Evolutionary conservation across 2,329 filamentous ascomycete species (phyloP).

Genomic region (Botrytis tulipae): DNA sequence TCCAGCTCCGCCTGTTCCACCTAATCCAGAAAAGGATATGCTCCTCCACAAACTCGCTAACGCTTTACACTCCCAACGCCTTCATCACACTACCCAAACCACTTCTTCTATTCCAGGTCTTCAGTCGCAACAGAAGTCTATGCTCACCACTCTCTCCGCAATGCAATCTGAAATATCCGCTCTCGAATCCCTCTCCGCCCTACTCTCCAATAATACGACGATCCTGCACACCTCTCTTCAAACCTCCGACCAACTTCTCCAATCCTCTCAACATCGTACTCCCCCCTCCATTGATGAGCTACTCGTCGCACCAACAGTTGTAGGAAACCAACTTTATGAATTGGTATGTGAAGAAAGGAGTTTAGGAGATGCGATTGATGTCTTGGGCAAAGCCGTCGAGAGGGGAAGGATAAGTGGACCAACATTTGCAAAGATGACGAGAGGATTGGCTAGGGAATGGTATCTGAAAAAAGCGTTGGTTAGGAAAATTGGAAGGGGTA

Average conservation of each 20-base stretch:
- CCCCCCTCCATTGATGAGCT: slow-evolving; percentile 84
- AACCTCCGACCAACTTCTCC: slow-evolving; percentile 76
- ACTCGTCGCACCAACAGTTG: slow-evolving; percentile 88
- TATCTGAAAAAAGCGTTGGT: slow-evolving; percentile 81
- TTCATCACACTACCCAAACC: slow-evolving; percentile 68
- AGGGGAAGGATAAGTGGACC: slow-evolving; percentile 66
- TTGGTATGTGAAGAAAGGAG: slow-evolving; percentile 86
- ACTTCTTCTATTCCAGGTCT: slow-evolving; percentile 72
- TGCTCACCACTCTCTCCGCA: slow-evolving; percentile 65
- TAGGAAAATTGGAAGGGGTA: slow-evolving; percentile 72
- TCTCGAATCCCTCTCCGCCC: slow-evolving; percentile 66
- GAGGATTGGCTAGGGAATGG: slow-evolving; percentile 73
- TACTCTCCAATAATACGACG: slow-evolving; percentile 72
- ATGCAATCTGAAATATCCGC: slow-evolving; percentile 73
- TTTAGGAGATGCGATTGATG: slow-evolving; percentile 82
- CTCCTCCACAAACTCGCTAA: slow-evolving; percentile 74
- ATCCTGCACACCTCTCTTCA: slow-evolving; percentile 75
- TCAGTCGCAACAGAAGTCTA: slow-evolving; percentile 73
- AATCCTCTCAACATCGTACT: slow-evolving; percentile 64
- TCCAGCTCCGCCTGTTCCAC: slow-evolving; percentile 81
- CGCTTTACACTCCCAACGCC: slow-evolving; percentile 66
- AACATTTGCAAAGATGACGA: slow-evolving; percentile 77
- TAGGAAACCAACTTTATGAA: slow-evolving; percentile 88
- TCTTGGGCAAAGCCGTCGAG: slow-evolving; percentile 73
- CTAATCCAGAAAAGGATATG: slow-evolving; percentile 92